These are phyloP conservation scores for Ganoderma leucocontextum DNA, from an alignment of 1,284 basidiomycete genomes.

Conservation along the genomic window DNA sequence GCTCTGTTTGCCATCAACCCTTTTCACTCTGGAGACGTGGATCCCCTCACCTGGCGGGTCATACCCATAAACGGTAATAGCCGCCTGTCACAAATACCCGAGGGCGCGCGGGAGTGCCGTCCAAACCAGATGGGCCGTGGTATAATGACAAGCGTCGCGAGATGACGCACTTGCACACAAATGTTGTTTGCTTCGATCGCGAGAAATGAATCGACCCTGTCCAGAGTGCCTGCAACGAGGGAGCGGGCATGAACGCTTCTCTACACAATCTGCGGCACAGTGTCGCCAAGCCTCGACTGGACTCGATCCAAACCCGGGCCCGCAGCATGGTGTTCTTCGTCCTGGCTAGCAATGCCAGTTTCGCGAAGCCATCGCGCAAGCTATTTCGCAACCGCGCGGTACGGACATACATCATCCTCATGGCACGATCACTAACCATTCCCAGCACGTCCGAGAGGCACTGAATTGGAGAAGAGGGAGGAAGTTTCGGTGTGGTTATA, in stretches of 20 bases:
- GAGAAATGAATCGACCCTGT: slow-evolving; percentile 7
- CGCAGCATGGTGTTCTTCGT: background rate
- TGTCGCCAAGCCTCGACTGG: slow-evolving; percentile 6
- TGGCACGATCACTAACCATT: slow-evolving; percentile 10
- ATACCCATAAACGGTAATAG: slow-evolving; percentile 2
- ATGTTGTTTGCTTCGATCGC: background rate
- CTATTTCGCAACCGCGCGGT: background rate
- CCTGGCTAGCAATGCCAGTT: background rate
- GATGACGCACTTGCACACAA: slow-evolving; percentile 5
- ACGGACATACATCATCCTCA: slow-evolving; percentile 8
- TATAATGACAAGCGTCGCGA: background rate
- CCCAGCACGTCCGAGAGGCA: background rate
- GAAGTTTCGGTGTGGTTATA: slow-evolving; percentile 9
- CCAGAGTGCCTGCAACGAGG: slow-evolving; percentile 8
- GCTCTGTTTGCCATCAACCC: background rate
- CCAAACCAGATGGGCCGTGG: background rate
- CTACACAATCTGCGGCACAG: background rate
- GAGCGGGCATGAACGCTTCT: slow-evolving; percentile 9
- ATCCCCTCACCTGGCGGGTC: background rate
- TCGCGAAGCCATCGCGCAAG: background rate
- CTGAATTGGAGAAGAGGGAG: background rate
- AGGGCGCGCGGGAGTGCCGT: slow-evolving; percentile 1
- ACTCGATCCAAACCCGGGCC: background rate
- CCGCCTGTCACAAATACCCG: slow-evolving; percentile 5
- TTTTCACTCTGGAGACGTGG: background rate